Percentiles rank a stretch among this genome's conserved stretches.
These are phyloP conservation scores for Saturnispora ahearnii DNA, from an alignment of 805 yeast species.

Conservation along the genomic window DNA sequence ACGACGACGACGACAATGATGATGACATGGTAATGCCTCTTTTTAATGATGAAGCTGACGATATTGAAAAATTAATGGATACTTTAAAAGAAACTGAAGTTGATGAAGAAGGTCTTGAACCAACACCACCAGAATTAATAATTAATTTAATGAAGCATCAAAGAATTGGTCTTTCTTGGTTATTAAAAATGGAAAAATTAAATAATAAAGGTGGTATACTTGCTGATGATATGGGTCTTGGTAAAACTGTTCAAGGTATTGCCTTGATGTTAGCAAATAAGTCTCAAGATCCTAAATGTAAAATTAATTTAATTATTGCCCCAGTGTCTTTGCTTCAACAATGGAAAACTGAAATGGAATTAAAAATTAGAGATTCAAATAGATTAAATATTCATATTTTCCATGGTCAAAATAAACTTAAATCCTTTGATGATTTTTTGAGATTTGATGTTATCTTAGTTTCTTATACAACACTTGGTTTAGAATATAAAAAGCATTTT, in stretches of 20 bases:
- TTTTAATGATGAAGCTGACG: slow-evolving; percentile 17
- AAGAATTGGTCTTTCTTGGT: slow-evolving; percentile 76
- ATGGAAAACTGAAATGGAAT: slow-evolving; percentile 71
- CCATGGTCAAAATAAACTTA: slow-evolving; percentile 41
- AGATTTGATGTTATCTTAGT: slow-evolving; percentile 67
- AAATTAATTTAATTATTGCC: slow-evolving; percentile 71
- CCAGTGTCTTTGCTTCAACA: slow-evolving; percentile 83
- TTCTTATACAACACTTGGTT: slow-evolving; percentile 70
- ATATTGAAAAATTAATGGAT: slow-evolving; percentile 16
- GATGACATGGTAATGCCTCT: not conserved
- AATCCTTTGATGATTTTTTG: slow-evolving; percentile 37
- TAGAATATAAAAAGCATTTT: slow-evolving; percentile 66
- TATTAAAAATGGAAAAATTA: slow-evolving; percentile 57
- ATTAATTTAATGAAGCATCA: slow-evolving; percentile 52
- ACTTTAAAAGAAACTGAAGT: slow-evolving; percentile 46
- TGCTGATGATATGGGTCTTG: slow-evolving; percentile 81
- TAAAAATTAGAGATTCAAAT: slow-evolving; percentile 45
- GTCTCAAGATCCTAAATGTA: slow-evolving; percentile 24
- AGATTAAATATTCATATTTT: slow-evolving; percentile 46
- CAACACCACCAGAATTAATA: slow-evolving; percentile 61
- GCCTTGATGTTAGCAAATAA: slow-evolving; percentile 45
- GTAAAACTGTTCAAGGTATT: slow-evolving; percentile 65
- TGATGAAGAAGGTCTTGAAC: slow-evolving; percentile 38
- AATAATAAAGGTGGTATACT: slow-evolving; percentile 56
- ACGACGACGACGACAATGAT: slow-evolving; percentile 6